Evolutionary conservation across 176 grass and related monocot species (phyloP), one percentile per base, ranked within the genome.

Genomic region (Elaeis guineensis): DNA sequence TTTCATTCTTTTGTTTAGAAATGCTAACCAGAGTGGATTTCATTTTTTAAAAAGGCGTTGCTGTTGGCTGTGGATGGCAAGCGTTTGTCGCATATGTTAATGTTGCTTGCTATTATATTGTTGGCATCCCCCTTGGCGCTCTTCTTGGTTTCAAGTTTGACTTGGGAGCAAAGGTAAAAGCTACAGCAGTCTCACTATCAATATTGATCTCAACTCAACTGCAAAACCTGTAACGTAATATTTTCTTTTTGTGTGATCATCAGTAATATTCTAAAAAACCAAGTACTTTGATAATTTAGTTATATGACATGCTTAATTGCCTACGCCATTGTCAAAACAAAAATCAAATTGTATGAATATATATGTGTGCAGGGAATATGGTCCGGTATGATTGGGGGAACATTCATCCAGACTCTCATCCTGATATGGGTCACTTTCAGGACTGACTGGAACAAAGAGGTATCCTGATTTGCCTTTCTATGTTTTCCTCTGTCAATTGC

Each of bases 61-160:
- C 92, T 59, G 86, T 90, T 74, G 86, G 86, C 18, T 82, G 91
- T 72, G 91, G 83, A 49, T 95, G 86, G 90, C 86, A 95, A 82
- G 90, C 80, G 30, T 75, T 72, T 54, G 83, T 90, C 26, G 90
- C 90, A 3, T 95, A 84, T 26, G 86, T 95, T 30, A 95, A 95
- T 73, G 82, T 95, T 18, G 91, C 68, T 49, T 87, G 83, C 75
- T 96, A 90, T 57, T 96, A 96, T 52, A 77, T 95, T 64, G 83
- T 95, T 4, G 89, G 85, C 72, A 5, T 95, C 5, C 85, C 89
- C 30, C 52, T 89, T 35, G 89, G 85, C 28, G 49, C 54, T 49
- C 67, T 95, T 35, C 71, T 95, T 0, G 85, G 89, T 55, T 95
- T 95, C 77, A 89, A 89, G 71, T 77, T 77, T 74, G 61, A 59